phyloP scores from a whole-genome alignment of 1,139 yeast species.

The Magnusiomyces sp. region DNA sequence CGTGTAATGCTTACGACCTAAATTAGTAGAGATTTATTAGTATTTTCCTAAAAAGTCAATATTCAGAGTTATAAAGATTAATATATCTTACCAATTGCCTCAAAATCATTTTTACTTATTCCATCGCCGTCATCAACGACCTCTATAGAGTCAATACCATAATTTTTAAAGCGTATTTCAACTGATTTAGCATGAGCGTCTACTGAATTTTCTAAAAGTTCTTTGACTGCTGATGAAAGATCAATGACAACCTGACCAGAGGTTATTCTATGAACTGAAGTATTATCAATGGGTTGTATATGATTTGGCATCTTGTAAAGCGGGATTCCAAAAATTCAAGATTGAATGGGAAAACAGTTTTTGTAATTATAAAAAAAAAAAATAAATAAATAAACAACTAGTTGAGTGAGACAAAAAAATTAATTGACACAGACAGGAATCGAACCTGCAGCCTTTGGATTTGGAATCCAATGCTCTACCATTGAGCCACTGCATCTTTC shows the following conservation, averaged over 20 bases:
- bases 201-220: conserved; percentile 74
- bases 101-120: conserved; percentile 50
- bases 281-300: conserved; percentile 34
- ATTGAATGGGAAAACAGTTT: no score
- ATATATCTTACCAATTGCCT: conserved; percentile 35
- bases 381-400: no score
- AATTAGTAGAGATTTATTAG: not conserved
- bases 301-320: not conserved
- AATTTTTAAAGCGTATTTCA: conserved; percentile 56
- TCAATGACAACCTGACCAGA: conserved; percentile 92
- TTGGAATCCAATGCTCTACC: conserved; percentile 33
- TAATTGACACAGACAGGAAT: conserved; percentile 19
- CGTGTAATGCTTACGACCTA: conserved; percentile 60
- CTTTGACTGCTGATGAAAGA: conserved; percentile 69
- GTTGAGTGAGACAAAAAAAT: no score
- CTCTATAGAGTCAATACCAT: conserved; percentile 69
- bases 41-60: not conserved
- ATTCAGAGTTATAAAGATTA: not conserved
- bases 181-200: conserved; percentile 67
- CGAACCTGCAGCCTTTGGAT: conserved; percentile 22
- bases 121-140: conserved; percentile 77
- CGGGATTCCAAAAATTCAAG: no score
- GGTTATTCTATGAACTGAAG: conserved; percentile 64
- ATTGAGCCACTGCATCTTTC: conserved; percentile 17
- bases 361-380: no score